Evolutionary conservation across 192 early-diverging fungal species (phyloP), one percentile per base, ranked within the genome.

Genomic region (Coemansia sp.): DNA sequence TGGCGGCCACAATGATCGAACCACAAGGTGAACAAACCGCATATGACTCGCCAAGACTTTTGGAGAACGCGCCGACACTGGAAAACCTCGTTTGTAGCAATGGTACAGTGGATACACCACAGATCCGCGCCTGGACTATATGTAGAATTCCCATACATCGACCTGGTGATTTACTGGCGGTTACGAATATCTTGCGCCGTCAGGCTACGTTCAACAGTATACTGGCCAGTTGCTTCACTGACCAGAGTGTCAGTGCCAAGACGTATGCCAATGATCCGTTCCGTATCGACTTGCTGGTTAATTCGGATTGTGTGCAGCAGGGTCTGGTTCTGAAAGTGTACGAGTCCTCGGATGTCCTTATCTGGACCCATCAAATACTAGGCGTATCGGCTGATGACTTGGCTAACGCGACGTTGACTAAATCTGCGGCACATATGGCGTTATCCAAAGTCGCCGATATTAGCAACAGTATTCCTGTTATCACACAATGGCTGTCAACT

Each of bases 171-270:
- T 29, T 82, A 0, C 45, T 77, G 3, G 61, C 58, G 0, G 11
- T 82, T 4, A 69, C 74, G 22, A 62, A 71, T 29, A 40, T 82
- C 0, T 22, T 82, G 63, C 71, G 80, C 11, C 74, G 80, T 12
- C 80, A 82, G 41, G 80, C 80, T 0, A 49, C 67, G 20, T 77
- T 82, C 52, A 82, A 82, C 63, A 72, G 71, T 53, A 69, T 82
- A 0, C 18, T 82, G 29, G 67, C 68, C 12, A 82, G 80, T 38
- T 77, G 80, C 64, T 67, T 69, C 29, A 34, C 43, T n/a, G 62
- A 37, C 62, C 5, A n/a, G 16, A 22, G 53, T 75, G 35, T 11
- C 55, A 22, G 44, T 75, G 35, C 11, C 55, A 68, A 53, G 34
- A 82, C 79, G 8, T 49, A 58, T 58, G 80, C 80, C 45, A 71